These are phyloP conservation scores for Podospora pseudopauciseta DNA, from an alignment of 495 filamentous ascomycete species.

Conservation along the genomic window DNA sequence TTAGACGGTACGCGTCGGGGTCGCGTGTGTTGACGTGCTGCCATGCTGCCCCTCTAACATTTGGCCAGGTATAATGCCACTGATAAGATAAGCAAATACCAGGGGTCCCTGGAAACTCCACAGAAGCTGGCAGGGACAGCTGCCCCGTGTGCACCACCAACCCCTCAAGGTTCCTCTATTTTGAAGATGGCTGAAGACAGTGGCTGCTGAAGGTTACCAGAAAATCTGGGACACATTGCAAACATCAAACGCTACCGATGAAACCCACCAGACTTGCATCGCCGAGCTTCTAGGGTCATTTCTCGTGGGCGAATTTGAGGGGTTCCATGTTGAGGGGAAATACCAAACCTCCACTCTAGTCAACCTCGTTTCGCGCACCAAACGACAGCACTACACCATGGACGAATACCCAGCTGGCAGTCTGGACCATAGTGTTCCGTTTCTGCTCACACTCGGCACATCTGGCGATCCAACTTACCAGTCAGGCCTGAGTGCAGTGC, in stretches of 20 bases:
- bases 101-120: neutral
- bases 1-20: neutral
- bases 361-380: neutral
- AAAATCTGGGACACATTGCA: neutral
- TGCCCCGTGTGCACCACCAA: neutral
- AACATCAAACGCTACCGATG: neutral
- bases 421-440: constrained; percentile 75
- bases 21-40: neutral
- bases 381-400: constrained; percentile 48
- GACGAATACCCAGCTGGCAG: constrained; percentile 82
- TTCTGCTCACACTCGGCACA: constrained; percentile 75
- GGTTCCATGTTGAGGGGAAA: neutral
- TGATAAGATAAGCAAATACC: neutral
- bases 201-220: neutral
- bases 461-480: constrained; percentile 36
- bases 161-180: neutral
- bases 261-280: neutral
- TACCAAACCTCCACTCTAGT: neutral
- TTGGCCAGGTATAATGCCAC: neutral
- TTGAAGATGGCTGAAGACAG: neutral
- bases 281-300: neutral
- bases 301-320: neutral
- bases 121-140: neutral
- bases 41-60: neutral
- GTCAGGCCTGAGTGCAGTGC: constrained; percentile 43